Conservation (phyloP, 73 alveolate genomes). For the Paramecium bursaria region DNA sequence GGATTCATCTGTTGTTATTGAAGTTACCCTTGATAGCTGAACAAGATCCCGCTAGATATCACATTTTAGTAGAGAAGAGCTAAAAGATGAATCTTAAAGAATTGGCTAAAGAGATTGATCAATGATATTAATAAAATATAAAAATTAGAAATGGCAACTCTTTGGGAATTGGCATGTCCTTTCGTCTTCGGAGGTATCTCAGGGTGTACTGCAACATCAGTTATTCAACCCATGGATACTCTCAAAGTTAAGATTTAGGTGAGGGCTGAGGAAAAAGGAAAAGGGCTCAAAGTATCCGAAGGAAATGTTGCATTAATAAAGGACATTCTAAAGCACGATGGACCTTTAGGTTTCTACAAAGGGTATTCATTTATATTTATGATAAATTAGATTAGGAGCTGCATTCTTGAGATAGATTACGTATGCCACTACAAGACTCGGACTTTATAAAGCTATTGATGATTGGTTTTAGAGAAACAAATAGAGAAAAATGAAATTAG, state of each 20-base stretch:
- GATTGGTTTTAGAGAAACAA: slow-evolving; percentile 29
- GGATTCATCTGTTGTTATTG: too few species aligned
- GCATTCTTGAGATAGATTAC: slow-evolving; percentile 81
- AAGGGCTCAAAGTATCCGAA: slow-evolving; percentile 48
- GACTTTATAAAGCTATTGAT: slow-evolving; percentile 75
- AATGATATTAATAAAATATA: too few species aligned
- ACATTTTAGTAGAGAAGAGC: too few species aligned
- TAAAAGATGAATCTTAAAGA: too few species aligned
- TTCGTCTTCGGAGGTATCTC: slow-evolving; percentile 86
- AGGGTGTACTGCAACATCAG: slow-evolving; percentile 84
- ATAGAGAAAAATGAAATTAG: slow-evolving; percentile 62
- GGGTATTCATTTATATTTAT: slow-evolving; percentile 58
- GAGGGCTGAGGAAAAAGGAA: slow-evolving; percentile 75
- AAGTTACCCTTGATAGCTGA: too few species aligned
- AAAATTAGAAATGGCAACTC: slow-evolving; percentile 49
- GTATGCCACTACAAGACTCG: slow-evolving; percentile 86
- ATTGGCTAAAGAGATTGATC: too few species aligned
- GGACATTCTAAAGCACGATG: slow-evolving; percentile 73
- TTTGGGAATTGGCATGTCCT: slow-evolving; percentile 58
- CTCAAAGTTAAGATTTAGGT: slow-evolving; percentile 87
- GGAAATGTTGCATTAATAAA: slow-evolving; percentile 75
- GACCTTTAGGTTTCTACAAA: slow-evolving; percentile 78
- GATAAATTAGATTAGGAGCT: slow-evolving; percentile 74
- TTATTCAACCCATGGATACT: slow-evolving; percentile 85
- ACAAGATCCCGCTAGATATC: too few species aligned